Evolutionary conservation across 2,329 filamentous ascomycete genomes (phyloP).

Genomic region (Alternaria arbusti): DNA sequence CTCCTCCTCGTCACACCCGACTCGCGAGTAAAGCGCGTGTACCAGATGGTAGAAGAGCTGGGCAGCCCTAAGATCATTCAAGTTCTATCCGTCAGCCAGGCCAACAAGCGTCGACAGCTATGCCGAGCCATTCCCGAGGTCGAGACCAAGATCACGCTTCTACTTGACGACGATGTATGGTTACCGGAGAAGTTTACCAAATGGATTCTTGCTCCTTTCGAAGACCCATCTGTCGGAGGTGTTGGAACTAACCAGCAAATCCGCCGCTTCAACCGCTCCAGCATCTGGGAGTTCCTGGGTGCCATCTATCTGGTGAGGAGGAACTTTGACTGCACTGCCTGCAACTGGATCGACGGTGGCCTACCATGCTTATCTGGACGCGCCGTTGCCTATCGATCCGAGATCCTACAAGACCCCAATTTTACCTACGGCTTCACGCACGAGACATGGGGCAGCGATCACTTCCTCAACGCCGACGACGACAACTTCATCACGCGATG

Average conservation of each 20-base stretch:
- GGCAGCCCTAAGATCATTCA: constrained; percentile 66
- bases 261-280: constrained; percentile 68
- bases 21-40: constrained; percentile 73
- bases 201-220: constrained; percentile 93
- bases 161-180: constrained; percentile 95
- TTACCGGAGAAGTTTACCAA: constrained; percentile 86
- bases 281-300: constrained; percentile 86
- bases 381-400: constrained; percentile 88
- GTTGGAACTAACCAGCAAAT: constrained; percentile 92
- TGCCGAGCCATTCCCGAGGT: constrained; percentile 89
- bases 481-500: constrained; percentile 98
- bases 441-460: constrained; percentile 73
- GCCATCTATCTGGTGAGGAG: constrained; percentile 90
- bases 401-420: constrained; percentile 82
- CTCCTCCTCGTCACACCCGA: constrained; percentile 88
- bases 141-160: constrained; percentile 81
- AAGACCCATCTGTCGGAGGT: constrained; percentile 81
- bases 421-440: constrained; percentile 91
- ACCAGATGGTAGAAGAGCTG: constrained; percentile 61
- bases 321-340: constrained; percentile 96
- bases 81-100: constrained; percentile 79
- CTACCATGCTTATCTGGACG: constrained; percentile 97
- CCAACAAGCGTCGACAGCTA: constrained; percentile 95
- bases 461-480: constrained; percentile 92
- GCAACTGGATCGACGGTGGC: constrained; percentile 91